These are phyloP conservation scores for Calonectria pseudoturangicola DNA, from an alignment of 2,329 filamentous ascomycete species.

Conservation along the genomic window DNA sequence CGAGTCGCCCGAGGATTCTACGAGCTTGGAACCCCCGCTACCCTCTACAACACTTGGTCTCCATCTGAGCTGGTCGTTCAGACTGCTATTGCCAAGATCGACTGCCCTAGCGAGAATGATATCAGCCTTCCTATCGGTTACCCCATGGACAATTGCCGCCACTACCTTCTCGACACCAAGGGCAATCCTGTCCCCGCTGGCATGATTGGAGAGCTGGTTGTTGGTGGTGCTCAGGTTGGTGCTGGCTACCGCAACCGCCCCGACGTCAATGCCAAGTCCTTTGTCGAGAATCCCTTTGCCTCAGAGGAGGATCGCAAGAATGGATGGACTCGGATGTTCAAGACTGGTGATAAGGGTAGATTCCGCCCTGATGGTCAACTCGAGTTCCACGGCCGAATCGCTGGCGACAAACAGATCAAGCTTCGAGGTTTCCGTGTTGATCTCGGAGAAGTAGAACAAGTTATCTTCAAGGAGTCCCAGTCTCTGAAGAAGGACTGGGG, in stretches of 20 bases:
- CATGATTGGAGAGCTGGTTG: slow-evolving; percentile 63
- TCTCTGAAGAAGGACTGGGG: slow-evolving; percentile 30
- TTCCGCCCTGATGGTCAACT: slow-evolving; percentile 61
- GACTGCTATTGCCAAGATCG: slow-evolving; percentile 48
- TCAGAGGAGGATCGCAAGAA: slow-evolving; percentile 47
- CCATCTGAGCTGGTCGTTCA: slow-evolving; percentile 52
- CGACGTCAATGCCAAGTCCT: slow-evolving; percentile 71
- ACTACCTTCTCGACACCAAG: slow-evolving; percentile 63
- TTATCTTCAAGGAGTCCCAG: slow-evolving; percentile 49
- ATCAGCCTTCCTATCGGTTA: slow-evolving; percentile 50
- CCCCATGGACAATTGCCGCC: slow-evolving; percentile 55
- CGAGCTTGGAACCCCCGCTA: slow-evolving; percentile 49
- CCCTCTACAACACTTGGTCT: slow-evolving; percentile 51
- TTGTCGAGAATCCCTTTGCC: slow-evolving; percentile 49
- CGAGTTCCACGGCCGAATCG: slow-evolving; percentile 60
- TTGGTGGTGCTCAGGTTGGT: slow-evolving; percentile 65
- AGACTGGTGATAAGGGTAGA: slow-evolving; percentile 65
- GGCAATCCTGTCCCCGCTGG: slow-evolving; percentile 62
- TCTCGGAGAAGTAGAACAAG: slow-evolving; percentile 61
- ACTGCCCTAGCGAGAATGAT: slow-evolving; percentile 41
- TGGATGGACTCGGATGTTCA: slow-evolving; percentile 62
- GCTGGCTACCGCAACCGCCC: slow-evolving; percentile 62
- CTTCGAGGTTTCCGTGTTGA: slow-evolving; percentile 60
- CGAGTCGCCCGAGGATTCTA: slow-evolving; percentile 50
- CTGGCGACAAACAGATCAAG: slow-evolving; percentile 62